Evolutionary conservation across 2,329 filamentous ascomycete genomes (phyloP), one percentile per base, ranked within the genome.

Genomic region (Davidsoniella eucalypti): DNA sequence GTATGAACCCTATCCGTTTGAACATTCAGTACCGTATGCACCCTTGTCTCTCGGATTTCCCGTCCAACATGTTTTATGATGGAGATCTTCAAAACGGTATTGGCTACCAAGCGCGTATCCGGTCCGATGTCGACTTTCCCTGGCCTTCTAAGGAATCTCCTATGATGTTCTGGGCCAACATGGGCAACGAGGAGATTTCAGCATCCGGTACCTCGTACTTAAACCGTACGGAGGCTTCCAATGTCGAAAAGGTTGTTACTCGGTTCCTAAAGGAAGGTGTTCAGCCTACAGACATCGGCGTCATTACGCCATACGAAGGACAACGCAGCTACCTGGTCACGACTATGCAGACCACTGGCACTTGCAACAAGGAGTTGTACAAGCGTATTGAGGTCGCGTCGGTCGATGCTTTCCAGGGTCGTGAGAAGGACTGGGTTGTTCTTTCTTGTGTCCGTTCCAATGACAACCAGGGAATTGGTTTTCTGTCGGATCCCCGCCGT

Each of bases 111-210:
- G 83, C 94, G 61, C 82, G 92, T 54, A 74, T 96, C 55, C 82
- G 90, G 55, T 83, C 83, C 56, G 90, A 98, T 59, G 87, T 98
- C 25, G 92, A 98, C 64, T 98, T 98, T 64, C 92, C 92, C 10
- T 98, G 92, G 92, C 92, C 92, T 2, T 86, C 94, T 26, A 78
- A 73, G 17, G 90, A 96, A 62, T 87, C 81, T 58, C 92, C 92
- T 2, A 98, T 98, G 92, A 96, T 96, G 92, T 98, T 98, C 69
- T 98, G 92, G 92, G 94, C 87, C 23, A 98, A 98, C 63, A 71
- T 95, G 50, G 92, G 92, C 54, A 94, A 93, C 54, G 92, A 98
- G 65, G 92, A 98, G 65, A 98, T 98, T 47, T 95, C 90, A 5
- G 92, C 92, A 1, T 95, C 88, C 23, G 92, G 92, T 61, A 98